phyloP scores from a whole-genome alignment of 257 asterid genomes.

The Eustoma russellianum region DNA sequence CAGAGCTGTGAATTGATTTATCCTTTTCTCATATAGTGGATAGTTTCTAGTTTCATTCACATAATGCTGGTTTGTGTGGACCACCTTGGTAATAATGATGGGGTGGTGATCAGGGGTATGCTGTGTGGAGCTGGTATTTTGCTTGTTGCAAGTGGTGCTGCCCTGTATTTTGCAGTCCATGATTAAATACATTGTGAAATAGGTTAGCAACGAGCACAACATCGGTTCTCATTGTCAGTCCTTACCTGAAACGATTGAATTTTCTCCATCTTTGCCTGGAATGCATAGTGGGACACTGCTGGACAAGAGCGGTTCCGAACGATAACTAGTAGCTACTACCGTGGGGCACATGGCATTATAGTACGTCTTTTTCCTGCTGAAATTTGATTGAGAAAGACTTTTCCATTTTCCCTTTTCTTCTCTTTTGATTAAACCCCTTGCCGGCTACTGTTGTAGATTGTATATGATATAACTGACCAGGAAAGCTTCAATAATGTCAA shows the following conservation, averaged over 20 bases:
- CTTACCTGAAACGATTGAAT: no score
- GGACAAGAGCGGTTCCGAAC: conserved; percentile 93
- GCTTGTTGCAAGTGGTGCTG: no score
- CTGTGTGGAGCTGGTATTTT: no score
- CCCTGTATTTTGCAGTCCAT: no score
- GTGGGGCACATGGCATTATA: conserved; percentile 91
- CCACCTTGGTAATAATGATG: no score
- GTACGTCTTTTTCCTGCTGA: conserved; percentile 26
- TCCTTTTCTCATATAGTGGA: neutral
- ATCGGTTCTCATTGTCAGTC: no score
- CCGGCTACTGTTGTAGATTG: conserved; percentile 36
- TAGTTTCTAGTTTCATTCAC: no score
- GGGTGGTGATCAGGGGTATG: no score
- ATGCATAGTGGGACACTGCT: conserved; percentile 81
- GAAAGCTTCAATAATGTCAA: conserved; percentile 80
- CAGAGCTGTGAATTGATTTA: neutral
- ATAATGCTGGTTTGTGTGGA: no score
- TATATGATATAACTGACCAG: conserved; percentile 68
- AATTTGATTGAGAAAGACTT: neutral
- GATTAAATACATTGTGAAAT: neutral
- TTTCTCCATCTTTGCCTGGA: conserved; percentile 4
- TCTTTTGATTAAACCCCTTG: conserved; percentile 8
- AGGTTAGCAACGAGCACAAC: neutral
- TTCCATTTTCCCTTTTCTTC: neutral
- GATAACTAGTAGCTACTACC: conserved; percentile 85